These are phyloP conservation scores for Cyberlindnera galapagoensis DNA, from an alignment of 805 yeast genomes.

Conservation along the genomic window DNA sequence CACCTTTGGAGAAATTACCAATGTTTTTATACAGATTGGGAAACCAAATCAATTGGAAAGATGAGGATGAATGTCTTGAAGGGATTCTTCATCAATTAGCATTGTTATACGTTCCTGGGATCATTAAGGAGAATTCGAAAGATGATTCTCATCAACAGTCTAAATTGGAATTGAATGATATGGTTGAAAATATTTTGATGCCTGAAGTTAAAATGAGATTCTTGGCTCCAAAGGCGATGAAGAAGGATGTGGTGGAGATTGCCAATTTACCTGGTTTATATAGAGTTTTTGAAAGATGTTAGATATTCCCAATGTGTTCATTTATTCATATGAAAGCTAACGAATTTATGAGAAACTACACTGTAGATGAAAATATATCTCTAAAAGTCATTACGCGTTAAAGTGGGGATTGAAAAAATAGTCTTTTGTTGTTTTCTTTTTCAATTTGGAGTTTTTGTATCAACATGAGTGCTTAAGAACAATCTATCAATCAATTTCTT, in stretches of 20 bases:
- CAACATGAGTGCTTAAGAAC: too few species aligned
- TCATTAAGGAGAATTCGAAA: constrained; percentile 20
- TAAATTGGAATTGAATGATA: constrained; percentile 27
- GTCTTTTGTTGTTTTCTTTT: too few species aligned
- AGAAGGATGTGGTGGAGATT: constrained; percentile 62
- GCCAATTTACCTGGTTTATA: constrained; percentile 91
- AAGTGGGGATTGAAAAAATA: too few species aligned
- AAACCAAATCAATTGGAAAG: constrained; percentile 51
- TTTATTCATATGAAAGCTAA: too few species aligned
- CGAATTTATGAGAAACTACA: too few species aligned
- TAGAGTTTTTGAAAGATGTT: constrained; percentile 89
- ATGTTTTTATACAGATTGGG: constrained; percentile 60
- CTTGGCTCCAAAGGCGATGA: constrained; percentile 52
- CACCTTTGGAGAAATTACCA: constrained; percentile 59
- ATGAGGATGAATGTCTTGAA: constrained; percentile 62
- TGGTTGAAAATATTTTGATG: constrained; percentile 53
- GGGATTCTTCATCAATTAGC: constrained; percentile 67
- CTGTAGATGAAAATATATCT: too few species aligned
- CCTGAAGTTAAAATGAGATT: constrained; percentile 59
- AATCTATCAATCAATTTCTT: constrained; percentile 14
- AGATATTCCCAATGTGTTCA: too few species aligned
- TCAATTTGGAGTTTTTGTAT: too few species aligned
- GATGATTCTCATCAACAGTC: constrained; percentile 22
- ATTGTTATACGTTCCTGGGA: constrained; percentile 62
- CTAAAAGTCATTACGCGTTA: too few species aligned